A percentile compares a stretch with the other conserved stretches of the same genome.
These are phyloP conservation scores for Verbena officinalis DNA, from an alignment of 257 asterid species.

Conservation along the genomic window DNA sequence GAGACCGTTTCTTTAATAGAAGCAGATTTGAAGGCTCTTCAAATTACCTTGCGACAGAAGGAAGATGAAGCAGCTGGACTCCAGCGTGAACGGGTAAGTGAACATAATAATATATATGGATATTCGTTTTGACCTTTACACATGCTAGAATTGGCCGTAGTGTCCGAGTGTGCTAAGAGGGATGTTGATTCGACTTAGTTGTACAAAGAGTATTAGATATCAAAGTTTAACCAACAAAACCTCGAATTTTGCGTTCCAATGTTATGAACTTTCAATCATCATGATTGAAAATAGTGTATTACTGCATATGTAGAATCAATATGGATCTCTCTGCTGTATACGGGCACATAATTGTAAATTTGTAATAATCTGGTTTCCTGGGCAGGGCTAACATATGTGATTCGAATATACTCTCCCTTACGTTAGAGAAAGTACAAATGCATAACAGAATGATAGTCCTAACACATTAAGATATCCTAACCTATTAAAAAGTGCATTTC, in stretches of 20 bases:
- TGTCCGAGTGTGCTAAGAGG: background rate
- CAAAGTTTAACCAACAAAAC: background rate
- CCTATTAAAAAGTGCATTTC: too few relatives aligned
- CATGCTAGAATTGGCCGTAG: background rate
- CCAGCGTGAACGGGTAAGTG: constrained; percentile 69
- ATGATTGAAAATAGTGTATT: background rate
- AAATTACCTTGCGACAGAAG: constrained; percentile 51
- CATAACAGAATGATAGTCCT: too few relatives aligned
- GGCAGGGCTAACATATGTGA: background rate
- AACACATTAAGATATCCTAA: too few relatives aligned
- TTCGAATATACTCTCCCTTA: background rate
- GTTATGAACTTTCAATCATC: constrained; percentile 2
- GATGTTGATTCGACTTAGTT: background rate
- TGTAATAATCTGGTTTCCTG: background rate
- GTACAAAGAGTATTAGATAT: background rate
- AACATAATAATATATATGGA: constrained; percentile 27
- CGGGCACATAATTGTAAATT: too few relatives aligned
- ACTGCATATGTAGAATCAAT: constrained; percentile 10
- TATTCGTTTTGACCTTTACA: background rate
- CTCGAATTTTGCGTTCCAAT: background rate
- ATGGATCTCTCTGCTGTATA: constrained; percentile 6
- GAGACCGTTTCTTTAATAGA: constrained; percentile 41
- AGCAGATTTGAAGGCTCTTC: constrained; percentile 50
- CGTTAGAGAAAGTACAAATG: too few relatives aligned
- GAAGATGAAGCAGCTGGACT: constrained; percentile 77